Evolutionary conservation across 306 rosid species (phyloP).

Genomic region (Castanopsis chinensis): DNA sequence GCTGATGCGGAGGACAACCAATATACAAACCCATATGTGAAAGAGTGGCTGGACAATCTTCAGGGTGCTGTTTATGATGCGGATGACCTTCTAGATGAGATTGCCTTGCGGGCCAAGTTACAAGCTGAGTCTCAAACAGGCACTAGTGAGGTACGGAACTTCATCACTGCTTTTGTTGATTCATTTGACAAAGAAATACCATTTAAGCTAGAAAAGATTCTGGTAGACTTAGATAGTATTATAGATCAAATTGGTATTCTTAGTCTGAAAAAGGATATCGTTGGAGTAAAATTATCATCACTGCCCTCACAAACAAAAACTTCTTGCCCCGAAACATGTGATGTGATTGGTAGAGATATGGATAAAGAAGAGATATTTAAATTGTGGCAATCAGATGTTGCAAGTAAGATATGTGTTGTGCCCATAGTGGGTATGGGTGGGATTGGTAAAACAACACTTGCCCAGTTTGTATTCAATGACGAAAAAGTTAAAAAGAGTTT

Average conservation of each 20-base stretch:
- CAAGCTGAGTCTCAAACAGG: conserved; percentile 3
- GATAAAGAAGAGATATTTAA: conserved; percentile 3
- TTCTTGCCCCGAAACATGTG: background rate
- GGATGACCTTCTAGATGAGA: conserved; percentile 24
- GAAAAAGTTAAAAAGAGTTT: too few relatives aligned
- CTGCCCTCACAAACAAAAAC: background rate
- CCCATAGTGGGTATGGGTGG: too few relatives aligned
- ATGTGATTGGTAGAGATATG: conserved; percentile 16
- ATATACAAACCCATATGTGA: conserved; percentile 8
- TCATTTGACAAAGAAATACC: too few relatives aligned
- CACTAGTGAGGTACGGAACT: background rate
- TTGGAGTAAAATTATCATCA: background rate
- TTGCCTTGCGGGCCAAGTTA: background rate
- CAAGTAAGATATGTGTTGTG: too few relatives aligned
- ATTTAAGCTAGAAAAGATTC: background rate
- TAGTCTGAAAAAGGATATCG: conserved; percentile 4
- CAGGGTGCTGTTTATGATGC: conserved; percentile 14
- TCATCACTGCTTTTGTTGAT: background rate
- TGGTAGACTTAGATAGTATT: background rate
- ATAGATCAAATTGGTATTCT: background rate
- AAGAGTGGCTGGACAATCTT: conserved; percentile 22
- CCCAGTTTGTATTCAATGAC: too few relatives aligned
- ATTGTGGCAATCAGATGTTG: background rate
- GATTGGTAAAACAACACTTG: too few relatives aligned
- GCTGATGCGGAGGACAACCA: conserved; percentile 23